Evolutionary conservation across 2,329 filamentous ascomycete genomes (phyloP), one percentile per base, ranked within the genome.

Genomic region (Acephala macrosclerotiorum): DNA sequence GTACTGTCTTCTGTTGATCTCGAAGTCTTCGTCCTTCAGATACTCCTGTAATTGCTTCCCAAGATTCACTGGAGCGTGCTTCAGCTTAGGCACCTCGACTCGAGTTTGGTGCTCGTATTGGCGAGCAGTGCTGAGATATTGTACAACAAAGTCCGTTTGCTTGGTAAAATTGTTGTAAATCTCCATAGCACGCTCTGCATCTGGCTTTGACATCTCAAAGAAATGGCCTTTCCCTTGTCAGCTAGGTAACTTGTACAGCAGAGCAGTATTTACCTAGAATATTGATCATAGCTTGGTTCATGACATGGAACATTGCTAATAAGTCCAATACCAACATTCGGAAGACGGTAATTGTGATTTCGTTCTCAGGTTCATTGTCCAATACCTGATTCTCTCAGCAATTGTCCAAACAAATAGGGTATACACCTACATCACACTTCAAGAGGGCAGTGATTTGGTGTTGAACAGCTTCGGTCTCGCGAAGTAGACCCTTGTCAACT

Each of bases 211-310:
- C 91, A 99, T 95, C 81, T 99, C 96, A 74, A 99, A 99, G 79
- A 98, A 99, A 79, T 96, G 93, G 73, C 96, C 94, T 96, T 45
- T 12, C 25, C 58, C 53, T 51, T 11, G 6, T 33, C 65, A 60
- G 40, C 35, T 49, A 61, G 47, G 33, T 12, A 33, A 18, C 1
- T 25, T n/a, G 26, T 7, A 33, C 3, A 51, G 1, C 16, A 33
- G n/a, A 25, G 35, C 35, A 20, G 14, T 9, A 75, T 88, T 70
- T 83, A 96, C 95, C 93, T 64, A 99, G 83, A 66, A 99, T 93
- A 79, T 97, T 97, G 80, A 99, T 99, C 76, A 97, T 92, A 58
- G 93, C 96, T 80, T 97, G 94, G 76, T 99, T 99, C 80, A 97
- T 91, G 56, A 96, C 93, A 75, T 97, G 94, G 81, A 97, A 99